These are phyloP conservation scores for Asterella californica DNA, from an alignment of 225 moss, liverwort and hornwort species.

Conservation along the genomic window DNA sequence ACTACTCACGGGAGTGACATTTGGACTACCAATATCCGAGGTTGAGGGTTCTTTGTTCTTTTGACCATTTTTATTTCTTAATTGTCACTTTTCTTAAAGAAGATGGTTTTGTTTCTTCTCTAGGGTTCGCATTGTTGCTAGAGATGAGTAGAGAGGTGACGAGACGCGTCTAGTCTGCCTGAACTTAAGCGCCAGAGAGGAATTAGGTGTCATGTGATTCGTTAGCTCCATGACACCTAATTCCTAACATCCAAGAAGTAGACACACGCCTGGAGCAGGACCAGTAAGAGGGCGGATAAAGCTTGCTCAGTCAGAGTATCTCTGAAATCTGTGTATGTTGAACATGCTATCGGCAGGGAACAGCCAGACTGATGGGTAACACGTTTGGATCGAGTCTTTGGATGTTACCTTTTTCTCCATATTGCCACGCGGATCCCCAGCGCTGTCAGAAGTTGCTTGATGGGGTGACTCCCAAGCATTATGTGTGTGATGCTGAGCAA, in stretches of 20 bases:
- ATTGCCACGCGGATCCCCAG: constrained; percentile 67
- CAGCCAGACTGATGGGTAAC: constrained; percentile 77
- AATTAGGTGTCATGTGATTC: neutral
- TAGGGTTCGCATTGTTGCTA: neutral
- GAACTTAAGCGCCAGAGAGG: neutral
- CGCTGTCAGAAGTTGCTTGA: constrained; percentile 48
- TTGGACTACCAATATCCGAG: constrained; percentile 93
- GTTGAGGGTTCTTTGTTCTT: constrained; percentile 19
- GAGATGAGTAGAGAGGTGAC: neutral
- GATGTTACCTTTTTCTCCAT: constrained; percentile 81
- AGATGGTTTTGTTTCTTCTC: neutral
- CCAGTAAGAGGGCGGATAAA: neutral
- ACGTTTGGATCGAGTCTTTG: constrained; percentile 78
- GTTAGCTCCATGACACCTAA: too few relatives aligned
- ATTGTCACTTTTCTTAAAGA: neutral
- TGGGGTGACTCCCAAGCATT: constrained; percentile 31
- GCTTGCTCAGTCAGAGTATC: neutral
- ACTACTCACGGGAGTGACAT: constrained; percentile 72
- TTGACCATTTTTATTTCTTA: neutral
- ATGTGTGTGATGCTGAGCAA: constrained; percentile 64
- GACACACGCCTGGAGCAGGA: neutral
- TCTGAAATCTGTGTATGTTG: constrained; percentile 6
- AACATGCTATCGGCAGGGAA: constrained; percentile 50
- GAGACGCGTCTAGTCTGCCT: neutral
- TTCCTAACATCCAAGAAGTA: too few relatives aligned